Evolutionary conservation across 768 basidiomycete species (phyloP).

Genomic region (Suillus ampliporus): DNA sequence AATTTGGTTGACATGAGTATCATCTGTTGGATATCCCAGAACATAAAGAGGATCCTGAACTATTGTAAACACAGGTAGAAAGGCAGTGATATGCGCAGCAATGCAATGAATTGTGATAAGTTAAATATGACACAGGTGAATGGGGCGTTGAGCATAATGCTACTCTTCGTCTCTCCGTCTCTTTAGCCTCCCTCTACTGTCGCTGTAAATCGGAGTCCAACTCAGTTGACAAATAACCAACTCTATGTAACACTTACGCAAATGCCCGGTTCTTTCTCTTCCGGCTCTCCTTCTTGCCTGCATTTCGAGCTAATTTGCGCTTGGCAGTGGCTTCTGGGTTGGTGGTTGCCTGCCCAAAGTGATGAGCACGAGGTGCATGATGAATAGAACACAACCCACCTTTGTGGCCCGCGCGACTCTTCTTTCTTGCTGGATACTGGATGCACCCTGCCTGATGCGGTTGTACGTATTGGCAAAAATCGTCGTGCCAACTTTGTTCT

Average conservation of each 20-base stretch:
- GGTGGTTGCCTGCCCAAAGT: slow-evolving; percentile 56
- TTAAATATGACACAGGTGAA: not conserved
- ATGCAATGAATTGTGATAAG: not conserved
- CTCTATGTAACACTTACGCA: slow-evolving; percentile 51
- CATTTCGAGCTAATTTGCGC: slow-evolving; percentile 73
- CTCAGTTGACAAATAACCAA: not conserved
- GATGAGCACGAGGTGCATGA: not conserved
- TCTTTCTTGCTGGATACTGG: slow-evolving; percentile 72
- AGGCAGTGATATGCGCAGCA: not conserved
- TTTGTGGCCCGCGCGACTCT: slow-evolving; percentile 61
- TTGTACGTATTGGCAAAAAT: slow-evolving; percentile 83
- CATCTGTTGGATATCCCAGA: no score
- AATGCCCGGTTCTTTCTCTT: slow-evolving; percentile 74
- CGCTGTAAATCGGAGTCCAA: slow-evolving; percentile 37
- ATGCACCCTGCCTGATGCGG: slow-evolving; percentile 73
- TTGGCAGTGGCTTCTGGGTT: slow-evolving; percentile 81
- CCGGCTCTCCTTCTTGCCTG: slow-evolving; percentile 82
- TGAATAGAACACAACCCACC: slow-evolving; percentile 37
- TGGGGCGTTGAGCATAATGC: not conserved
- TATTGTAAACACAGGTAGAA: not conserved
- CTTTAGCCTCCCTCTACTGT: slow-evolving; percentile 55
- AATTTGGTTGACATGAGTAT: no score
- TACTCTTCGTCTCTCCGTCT: slow-evolving; percentile 44
- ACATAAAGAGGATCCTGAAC: no score
- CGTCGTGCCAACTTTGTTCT: slow-evolving; percentile 85